Conservation (phyloP, 2,329 filamentous ascomycete genomes). For the Colletotrichum graminicola region DNA sequence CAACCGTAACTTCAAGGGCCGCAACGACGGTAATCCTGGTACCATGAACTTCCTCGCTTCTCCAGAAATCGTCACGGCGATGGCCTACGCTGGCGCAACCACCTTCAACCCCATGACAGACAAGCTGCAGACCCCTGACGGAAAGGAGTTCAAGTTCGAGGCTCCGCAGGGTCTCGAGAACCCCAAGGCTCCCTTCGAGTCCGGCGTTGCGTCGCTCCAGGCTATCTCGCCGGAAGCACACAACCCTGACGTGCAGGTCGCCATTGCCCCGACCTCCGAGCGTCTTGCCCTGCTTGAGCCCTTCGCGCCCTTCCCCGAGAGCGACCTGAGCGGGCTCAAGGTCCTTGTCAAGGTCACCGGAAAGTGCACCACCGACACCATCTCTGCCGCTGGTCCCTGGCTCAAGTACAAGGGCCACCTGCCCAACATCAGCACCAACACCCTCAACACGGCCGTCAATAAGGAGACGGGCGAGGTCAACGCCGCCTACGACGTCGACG, state of each 20-base stretch:
- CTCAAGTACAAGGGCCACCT: conserved; percentile 99
- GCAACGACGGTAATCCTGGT: conserved; percentile 95
- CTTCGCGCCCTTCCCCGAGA: conserved; percentile 83
- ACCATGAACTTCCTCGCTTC: conserved; percentile 99
- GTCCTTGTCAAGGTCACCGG: conserved; percentile 97
- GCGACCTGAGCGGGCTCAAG: conserved; percentile 80
- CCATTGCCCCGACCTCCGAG: conserved; percentile 87
- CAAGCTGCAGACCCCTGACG: conserved; percentile 81
- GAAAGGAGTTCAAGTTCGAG: conserved; percentile 85
- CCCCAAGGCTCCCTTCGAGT: conserved; percentile 76
- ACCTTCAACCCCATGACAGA: conserved; percentile 98
- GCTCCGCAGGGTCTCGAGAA: conserved; percentile 79
- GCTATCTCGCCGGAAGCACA: conserved; percentile 76
- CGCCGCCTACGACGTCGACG: conserved; percentile 87
- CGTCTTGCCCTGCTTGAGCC: conserved; percentile 93
- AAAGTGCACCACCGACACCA: conserved; percentile 99
- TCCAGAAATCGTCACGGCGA: conserved; percentile 95
- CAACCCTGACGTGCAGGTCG: conserved; percentile 72
- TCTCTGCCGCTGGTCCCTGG: conserved; percentile 96
- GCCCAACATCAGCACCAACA: conserved; percentile 98
- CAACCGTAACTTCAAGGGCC: conserved; percentile 97
- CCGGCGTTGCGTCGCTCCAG: conserved; percentile 80
- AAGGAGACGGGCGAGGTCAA: conserved; percentile 94
- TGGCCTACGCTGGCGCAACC: conserved; percentile 91
- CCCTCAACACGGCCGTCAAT: conserved; percentile 93